These are phyloP conservation scores for Suillus hirtellus DNA, from an alignment of 768 basidiomycete species.

Conservation along the genomic window DNA sequence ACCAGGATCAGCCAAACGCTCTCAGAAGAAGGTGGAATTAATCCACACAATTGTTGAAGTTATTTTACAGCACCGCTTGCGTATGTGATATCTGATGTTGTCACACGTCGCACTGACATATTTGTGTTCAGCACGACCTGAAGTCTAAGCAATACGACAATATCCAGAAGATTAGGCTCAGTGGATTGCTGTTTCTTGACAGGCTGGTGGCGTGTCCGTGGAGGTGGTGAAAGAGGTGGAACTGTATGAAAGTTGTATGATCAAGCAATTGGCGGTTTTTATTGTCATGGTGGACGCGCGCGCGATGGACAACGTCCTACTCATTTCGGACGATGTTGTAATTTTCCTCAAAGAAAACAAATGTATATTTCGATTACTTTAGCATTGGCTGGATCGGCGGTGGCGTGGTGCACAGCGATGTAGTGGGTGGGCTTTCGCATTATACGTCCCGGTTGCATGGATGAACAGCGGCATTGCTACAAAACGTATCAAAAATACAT, in stretches of 20 bases:
- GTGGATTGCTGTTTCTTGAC: neutral
- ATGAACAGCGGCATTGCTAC: neutral
- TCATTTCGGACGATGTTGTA: neutral
- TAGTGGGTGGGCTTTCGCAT: too few relatives aligned
- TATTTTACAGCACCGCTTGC: neutral
- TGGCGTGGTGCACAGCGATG: too few relatives aligned
- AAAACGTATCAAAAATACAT: neutral
- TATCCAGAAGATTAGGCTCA: neutral
- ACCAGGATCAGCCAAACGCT: neutral
- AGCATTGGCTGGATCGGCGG: too few relatives aligned
- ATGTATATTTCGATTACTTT: neutral
- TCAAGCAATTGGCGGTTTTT: too few relatives aligned
- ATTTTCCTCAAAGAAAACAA: neutral
- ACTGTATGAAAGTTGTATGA: too few relatives aligned
- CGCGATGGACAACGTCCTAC: neutral
- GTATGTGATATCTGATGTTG: neutral
- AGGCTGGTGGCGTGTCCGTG: neutral
- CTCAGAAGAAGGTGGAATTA: neutral
- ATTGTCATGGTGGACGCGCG: too few relatives aligned
- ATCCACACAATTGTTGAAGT: neutral
- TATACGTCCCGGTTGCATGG: too few relatives aligned
- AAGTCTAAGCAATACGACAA: neutral
- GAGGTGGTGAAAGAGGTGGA: too few relatives aligned
- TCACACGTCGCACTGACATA: neutral
- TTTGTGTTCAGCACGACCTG: neutral